Evolutionary conservation across 1,284 basidiomycete genomes (phyloP), one percentile per base, ranked within the genome.

Genomic region (Rhodotorula sp.): DNA sequence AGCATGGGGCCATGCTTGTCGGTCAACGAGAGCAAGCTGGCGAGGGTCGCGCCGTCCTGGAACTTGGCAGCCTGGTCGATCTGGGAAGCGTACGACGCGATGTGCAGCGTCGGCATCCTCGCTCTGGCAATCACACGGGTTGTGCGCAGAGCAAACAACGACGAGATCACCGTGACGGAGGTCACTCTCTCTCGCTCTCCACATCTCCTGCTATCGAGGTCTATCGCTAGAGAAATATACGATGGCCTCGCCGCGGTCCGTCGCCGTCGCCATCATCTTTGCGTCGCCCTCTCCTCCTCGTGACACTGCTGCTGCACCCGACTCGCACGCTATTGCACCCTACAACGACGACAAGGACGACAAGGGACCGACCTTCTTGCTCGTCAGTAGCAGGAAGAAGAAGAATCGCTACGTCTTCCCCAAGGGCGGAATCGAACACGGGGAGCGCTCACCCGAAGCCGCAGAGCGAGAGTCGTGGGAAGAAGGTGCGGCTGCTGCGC

Each of bases 381-480:
- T 75, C 52, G 66, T 66, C 14, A 55, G 59, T 5, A 67, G 64
- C 4, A 64, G 75, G 23, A 76, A 76, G 50, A 69, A 67, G 59
- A 34, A 62, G n/a, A n/a, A 62, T 38, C 66, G 34, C 31, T 71
- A 68, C 60, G 75, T 76, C 21, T 66, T 76, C 16, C 75, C 75
- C 1, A 76, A 76, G 28, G 75, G 75, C 1, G 75, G 75, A 14
- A 56, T 74, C n/a, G 73, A 72, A 38, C 31, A 52, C 3, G 73
- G 65, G n/a, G 70, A 74, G 43, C 49, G 61, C 8, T 26, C 60
- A 2, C 10, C 38, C 3, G 21, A 65, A 16, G 75, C 75, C 0
- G 75, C 75, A 0, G 45, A 58, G 21, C 64, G 75, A 8, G 75
- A 76, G 26, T 57, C 68, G 2, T 76, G 73, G 72, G 75, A 76